Conservation (phyloP, 805 yeast species). For the Metschnikowia reukaufii region DNA sequence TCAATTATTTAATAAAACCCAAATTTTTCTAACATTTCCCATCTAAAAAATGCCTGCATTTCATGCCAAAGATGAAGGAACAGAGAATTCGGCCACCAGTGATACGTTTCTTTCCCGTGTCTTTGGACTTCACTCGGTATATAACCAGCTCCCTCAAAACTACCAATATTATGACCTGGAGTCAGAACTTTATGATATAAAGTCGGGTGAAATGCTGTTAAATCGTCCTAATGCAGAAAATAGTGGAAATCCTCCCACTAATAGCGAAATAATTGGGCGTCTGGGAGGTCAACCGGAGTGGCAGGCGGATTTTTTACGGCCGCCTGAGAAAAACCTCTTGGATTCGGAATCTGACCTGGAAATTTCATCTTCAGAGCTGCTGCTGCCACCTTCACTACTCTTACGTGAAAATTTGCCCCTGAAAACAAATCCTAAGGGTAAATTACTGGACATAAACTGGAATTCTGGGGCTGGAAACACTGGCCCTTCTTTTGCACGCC, state of each 20-base stretch:
- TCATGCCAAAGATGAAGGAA: not conserved
- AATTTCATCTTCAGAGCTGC: conserved; percentile 25
- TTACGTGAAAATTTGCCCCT: not conserved
- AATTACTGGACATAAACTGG: not conserved
- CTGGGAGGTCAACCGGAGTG: not conserved
- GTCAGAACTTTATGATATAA: conserved; percentile 11
- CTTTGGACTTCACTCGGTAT: conserved; percentile 52
- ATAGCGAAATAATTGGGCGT: not conserved
- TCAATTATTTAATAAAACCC: not conserved
- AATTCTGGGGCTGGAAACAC: not conserved
- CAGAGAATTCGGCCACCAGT: conserved; percentile 17
- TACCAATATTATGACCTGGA: conserved; percentile 42
- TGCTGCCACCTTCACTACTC: conserved; percentile 21
- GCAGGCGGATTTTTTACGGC: conserved; percentile 1
- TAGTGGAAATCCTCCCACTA: too few relatives aligned
- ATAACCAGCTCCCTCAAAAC: conserved; percentile 41
- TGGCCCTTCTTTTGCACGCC: not conserved
- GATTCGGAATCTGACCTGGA: conserved; percentile 39
- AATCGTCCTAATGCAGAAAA: not conserved
- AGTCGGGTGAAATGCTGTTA: conserved; percentile 6
- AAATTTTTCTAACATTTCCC: not conserved
- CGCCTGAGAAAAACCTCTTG: conserved; percentile 22
- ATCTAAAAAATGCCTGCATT: not conserved
- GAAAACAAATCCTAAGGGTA: not conserved
- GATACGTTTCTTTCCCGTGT: conserved; percentile 66